Conservation (phyloP, 2,329 filamentous ascomycete species). For the Verruconis gallopava region DNA sequence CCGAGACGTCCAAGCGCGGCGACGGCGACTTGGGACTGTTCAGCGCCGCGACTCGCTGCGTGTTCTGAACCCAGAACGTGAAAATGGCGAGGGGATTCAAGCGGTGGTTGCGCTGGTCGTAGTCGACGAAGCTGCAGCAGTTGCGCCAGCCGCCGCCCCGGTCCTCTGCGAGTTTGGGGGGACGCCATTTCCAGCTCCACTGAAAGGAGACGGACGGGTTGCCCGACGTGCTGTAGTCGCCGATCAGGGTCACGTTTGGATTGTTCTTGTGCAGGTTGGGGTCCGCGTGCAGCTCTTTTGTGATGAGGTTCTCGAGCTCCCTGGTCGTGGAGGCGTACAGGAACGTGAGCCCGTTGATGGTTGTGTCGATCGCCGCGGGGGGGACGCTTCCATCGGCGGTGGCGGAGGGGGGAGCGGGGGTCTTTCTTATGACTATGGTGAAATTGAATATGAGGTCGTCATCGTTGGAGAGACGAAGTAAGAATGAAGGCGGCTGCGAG, state of each 20-base stretch:
- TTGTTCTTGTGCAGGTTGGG: slow-evolving; percentile 89
- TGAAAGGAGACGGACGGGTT: slow-evolving; percentile 74
- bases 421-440: slow-evolving; percentile 64
- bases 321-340: slow-evolving; percentile 73
- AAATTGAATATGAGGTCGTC: slow-evolving; percentile 91
- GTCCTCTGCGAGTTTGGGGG: slow-evolving; percentile 70
- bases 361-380: slow-evolving; percentile 48
- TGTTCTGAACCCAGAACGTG: slow-evolving; percentile 81
- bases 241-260: slow-evolving; percentile 87
- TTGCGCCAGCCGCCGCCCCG: slow-evolving; percentile 88
- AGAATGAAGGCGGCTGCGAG: slow-evolving; percentile 50
- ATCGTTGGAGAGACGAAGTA: slow-evolving; percentile 77
- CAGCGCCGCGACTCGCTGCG: slow-evolving; percentile 23
- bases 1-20: slow-evolving; percentile 57
- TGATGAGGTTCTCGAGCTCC: slow-evolving; percentile 88
- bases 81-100: slow-evolving; percentile 83
- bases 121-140: slow-evolving; percentile 93
- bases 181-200: slow-evolving; percentile 96
- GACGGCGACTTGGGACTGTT: slow-evolving; percentile 38
- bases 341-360: slow-evolving; percentile 80
- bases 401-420: slow-evolving; percentile 37
- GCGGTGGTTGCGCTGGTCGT: slow-evolving; percentile 83
- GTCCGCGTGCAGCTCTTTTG: slow-evolving; percentile 89
- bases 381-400: slow-evolving; percentile 23
- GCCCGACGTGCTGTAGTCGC: slow-evolving; percentile 78